phyloP scores from a whole-genome alignment of 2,329 filamentous ascomycete species.

The Pseudocercospora crystallina region DNA sequence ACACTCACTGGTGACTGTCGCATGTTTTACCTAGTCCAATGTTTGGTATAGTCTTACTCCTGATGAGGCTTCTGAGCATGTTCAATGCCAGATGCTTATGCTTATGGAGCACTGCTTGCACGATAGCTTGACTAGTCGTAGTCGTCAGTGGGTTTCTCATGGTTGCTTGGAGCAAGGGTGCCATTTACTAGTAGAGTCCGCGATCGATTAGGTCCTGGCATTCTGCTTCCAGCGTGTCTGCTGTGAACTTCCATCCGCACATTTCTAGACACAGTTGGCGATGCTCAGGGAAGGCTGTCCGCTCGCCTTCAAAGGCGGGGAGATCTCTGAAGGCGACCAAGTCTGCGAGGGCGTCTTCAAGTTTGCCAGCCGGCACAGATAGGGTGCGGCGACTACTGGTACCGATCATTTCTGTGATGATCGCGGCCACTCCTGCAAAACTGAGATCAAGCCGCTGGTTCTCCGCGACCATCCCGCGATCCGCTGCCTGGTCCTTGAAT shows the following conservation, averaged over 20 bases:
- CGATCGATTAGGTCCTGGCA: conserved; percentile 54
- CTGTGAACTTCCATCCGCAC: conserved; percentile 67
- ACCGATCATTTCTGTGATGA: conserved; percentile 67
- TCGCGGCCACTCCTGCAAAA: conserved; percentile 70
- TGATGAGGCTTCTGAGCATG: conserved; percentile 67
- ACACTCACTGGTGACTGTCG: too few relatives aligned
- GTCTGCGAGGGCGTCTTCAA: conserved; percentile 53
- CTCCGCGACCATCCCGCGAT: conserved; percentile 68
- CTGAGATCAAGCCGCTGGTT: conserved; percentile 67
- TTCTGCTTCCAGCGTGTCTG: conserved; percentile 50
- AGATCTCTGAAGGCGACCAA: conserved; percentile 64
- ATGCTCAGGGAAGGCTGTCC: conserved; percentile 67
- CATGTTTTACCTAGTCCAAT: conserved; percentile 40
- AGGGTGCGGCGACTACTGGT: conserved; percentile 27
- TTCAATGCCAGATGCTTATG: conserved; percentile 67
- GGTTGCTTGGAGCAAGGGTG: not conserved
- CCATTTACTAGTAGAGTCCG: conserved; percentile 56
- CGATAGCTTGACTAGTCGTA: conserved; percentile 41
- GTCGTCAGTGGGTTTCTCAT: too few relatives aligned
- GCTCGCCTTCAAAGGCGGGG: conserved; percentile 62
- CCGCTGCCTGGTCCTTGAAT: conserved; percentile 61
- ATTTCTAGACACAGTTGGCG: conserved; percentile 73
- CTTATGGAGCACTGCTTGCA: conserved; percentile 72
- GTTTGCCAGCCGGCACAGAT: conserved; percentile 23
- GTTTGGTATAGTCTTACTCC: conserved; percentile 63